phyloP scores from a whole-genome alignment of 345 rosid genomes.

The Arabis alpina region DNA sequence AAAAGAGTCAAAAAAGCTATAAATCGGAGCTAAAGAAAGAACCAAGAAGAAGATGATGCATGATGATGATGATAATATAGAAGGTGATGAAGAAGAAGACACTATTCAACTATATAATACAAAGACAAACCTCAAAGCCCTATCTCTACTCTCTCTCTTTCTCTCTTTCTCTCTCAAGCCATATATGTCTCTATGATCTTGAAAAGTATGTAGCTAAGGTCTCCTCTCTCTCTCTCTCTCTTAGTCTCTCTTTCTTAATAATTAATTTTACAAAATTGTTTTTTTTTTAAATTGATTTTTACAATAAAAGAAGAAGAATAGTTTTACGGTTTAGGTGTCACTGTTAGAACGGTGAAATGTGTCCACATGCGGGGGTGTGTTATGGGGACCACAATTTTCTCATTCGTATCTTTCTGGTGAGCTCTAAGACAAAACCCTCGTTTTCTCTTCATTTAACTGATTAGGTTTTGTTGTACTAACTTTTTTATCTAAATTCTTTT shows the following conservation, averaged over 20 bases:
- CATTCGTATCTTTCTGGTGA: constrained; percentile 44
- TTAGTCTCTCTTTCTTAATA: neutral
- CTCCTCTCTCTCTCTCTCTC: constrained; percentile 19
- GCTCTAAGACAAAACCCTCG: constrained; percentile 49
- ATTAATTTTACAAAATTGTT: neutral
- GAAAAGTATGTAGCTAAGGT: constrained; percentile 41
- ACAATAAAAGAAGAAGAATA: constrained; percentile 35
- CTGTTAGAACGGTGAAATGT: constrained; percentile 51
- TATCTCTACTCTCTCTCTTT: constrained; percentile 35
- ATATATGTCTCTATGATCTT: constrained; percentile 26
- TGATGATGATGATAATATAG: constrained; percentile 41
- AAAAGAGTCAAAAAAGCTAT: constrained; percentile 34
- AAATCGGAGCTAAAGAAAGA: constrained; percentile 41
- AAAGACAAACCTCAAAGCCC: constrained; percentile 48
- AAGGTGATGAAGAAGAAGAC: constrained; percentile 40
- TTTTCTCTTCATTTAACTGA: constrained; percentile 40
- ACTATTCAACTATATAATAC: constrained; percentile 28
- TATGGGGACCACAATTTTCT: constrained; percentile 45
- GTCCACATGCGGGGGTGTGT: constrained; percentile 59
- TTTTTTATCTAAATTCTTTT: neutral
- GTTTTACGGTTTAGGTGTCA: constrained; percentile 46
- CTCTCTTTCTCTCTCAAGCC: constrained; percentile 34
- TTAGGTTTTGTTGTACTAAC: constrained; percentile 43
- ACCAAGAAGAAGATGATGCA: constrained; percentile 56
- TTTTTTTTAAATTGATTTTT: constrained; percentile 9